Conservation (phyloP, 164 flowering plant species). For the Berberis thunbergii region DNA sequence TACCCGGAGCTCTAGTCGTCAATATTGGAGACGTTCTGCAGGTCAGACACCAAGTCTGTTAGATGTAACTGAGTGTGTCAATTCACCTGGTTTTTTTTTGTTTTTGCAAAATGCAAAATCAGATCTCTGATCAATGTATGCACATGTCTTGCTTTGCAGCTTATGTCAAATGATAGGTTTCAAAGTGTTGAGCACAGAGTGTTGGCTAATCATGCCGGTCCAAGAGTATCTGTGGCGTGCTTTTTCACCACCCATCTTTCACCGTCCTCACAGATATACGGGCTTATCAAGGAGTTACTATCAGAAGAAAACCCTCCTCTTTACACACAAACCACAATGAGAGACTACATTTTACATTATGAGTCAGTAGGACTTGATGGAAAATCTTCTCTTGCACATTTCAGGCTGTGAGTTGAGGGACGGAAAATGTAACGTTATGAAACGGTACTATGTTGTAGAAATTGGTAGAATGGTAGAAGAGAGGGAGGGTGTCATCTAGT, state of each 20-base stretch:
- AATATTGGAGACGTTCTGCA: slow-evolving; percentile 5
- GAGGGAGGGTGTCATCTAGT: too few species aligned
- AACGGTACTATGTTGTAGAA: background rate
- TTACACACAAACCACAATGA: slow-evolving; percentile 20
- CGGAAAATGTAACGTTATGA: background rate
- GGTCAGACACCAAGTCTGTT: background rate
- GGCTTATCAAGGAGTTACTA: slow-evolving; percentile 34
- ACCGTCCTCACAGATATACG: slow-evolving; percentile 10
- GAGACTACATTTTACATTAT: slow-evolving; percentile 9
- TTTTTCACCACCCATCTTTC: slow-evolving; percentile 13
- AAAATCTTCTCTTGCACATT: slow-evolving; percentile 8
- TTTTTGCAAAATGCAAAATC: background rate
- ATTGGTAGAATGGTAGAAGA: too few species aligned
- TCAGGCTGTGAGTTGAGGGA: slow-evolving; percentile 5
- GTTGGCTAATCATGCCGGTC: slow-evolving; percentile 19
- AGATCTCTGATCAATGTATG: background rate
- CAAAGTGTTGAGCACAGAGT: slow-evolving; percentile 32
- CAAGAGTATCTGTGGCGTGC: slow-evolving; percentile 37
- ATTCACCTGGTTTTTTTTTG: background rate
- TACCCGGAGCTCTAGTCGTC: background rate
- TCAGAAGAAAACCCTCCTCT: slow-evolving; percentile 25
- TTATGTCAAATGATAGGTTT: slow-evolving; percentile 30
- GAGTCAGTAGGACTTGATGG: slow-evolving; percentile 17
- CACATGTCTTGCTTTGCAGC: slow-evolving; percentile 16
- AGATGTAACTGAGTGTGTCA: background rate